Evolutionary conservation across 1,284 basidiomycete genomes (phyloP), one percentile per base, ranked within the genome.

Genomic region (Vanrija sp.): DNA sequence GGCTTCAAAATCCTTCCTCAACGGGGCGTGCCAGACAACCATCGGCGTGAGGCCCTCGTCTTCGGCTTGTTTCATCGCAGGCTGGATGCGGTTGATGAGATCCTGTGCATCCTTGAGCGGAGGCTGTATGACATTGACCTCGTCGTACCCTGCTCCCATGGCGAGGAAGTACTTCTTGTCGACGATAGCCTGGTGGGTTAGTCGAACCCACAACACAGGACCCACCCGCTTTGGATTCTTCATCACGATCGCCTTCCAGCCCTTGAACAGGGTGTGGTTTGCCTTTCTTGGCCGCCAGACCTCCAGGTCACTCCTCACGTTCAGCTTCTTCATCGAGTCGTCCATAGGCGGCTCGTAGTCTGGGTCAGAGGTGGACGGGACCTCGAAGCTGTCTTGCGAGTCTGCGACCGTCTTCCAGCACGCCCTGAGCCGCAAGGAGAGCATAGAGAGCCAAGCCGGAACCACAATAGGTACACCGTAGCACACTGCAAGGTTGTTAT

Each of bases 391-490:
- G 49, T 73, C 69, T 50, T 69, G 51, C 9, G 56, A 60, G 56
- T 73, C 72, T 7, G 68, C 71, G 25, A 61, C 61, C 42, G 63
- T 59, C 45, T 70, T 71, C 73, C 72, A 73, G 59, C 71, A 67
- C 2, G 53, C 52, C 7, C 45, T 51, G 15, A 69, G 49, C 1
- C 61, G 56, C 10, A 38, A 28, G 14, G 54, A 21, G 9, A 75
- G 57, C 3, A 55, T 55, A 9, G 60, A 38, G 7, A 73, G 53
- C 61, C 62, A 75, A 1, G 42, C 26, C 3, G 69, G 71, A 0
- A 54, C 50, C n/a, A 72, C 50, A 23, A 75, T 73, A 0, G 65
- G 69, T 23, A 72, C 48, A 6, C 61, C 69, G 28, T 60, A 67
- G 55, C 65, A 65, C 6, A 75, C 66, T 0, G 67, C 70, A 25